Base-by-base conservation (phyloP, 345 rosid genomes). In the Hirschfeldia incana region DNA sequence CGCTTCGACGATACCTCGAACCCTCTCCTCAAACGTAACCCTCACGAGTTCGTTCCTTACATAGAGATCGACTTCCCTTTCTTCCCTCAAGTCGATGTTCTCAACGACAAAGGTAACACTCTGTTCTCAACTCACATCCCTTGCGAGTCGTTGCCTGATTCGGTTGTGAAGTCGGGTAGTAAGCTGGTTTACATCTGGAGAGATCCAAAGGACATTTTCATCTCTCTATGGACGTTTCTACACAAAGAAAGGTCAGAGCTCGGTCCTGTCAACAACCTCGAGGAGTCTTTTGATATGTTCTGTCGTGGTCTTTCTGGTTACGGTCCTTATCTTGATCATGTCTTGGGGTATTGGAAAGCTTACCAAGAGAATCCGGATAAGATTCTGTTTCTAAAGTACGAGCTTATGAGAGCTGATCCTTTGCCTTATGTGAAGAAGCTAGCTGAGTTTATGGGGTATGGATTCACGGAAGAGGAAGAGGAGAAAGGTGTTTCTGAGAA, bases 171-270 rank as follows among this genome's bases (percentile, higher is more conserved):
- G 7, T 81, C 81, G 0, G 60, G 74, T 61, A 72, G 81, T 28
- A 81, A 81, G 78, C n/a, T 81, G 81, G 81, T 77, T 73, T 81
- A 81, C 64, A 64, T 81, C 2, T 81, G 84, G 84, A 77, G 84
- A 73, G 84, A 81, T 8, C 84, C 81, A 4, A 77, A 73, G 68
- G 84, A 81, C 4, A 77, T 81, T 66, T 81, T 81, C 72, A 73
- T 81, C 2, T 81, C 84, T 7, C 0, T 72, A 28, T 81, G 84
- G 84, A 76, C 78, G 7, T 81, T 81, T 1, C 16, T 81, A 21
- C 75, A 71, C 9, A 81, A 81, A 69, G 75, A 81, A 27, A 81
- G 57, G 34, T 73, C 81, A 16, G 81, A 77, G 17, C 57, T 57
- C 21, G 84, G 84, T 10, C 78, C 73, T 37, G 13, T 81, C 21